Evolutionary conservation across 352 stramenopile genomes (phyloP).

Genomic region (Pythium vanterpoolii): DNA sequence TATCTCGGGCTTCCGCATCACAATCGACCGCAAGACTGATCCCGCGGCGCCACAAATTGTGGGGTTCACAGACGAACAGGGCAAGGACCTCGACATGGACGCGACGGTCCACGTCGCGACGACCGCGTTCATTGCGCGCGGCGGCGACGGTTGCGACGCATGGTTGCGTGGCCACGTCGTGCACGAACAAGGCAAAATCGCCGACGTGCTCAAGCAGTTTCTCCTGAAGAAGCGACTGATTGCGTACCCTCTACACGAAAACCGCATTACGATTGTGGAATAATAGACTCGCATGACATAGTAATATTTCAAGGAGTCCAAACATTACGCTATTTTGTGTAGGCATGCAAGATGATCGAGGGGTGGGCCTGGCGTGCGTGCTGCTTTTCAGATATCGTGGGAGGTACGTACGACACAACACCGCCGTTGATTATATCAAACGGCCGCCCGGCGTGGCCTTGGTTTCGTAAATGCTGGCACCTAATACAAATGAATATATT

Average conservation of each 20-base stretch:
- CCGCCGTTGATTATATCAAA: conserved; percentile 71
- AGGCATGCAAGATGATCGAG: conserved; percentile 62
- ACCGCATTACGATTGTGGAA: conserved; percentile 63
- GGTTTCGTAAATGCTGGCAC: conserved; percentile 66
- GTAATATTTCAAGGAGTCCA: no score
- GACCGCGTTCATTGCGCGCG: conserved; percentile 74
- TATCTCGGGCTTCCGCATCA: conserved; percentile 60
- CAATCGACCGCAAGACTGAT: conserved; percentile 26
- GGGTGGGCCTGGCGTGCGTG: conserved; percentile 62
- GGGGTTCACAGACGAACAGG: conserved; percentile 42
- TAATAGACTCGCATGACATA: conserved; percentile 15
- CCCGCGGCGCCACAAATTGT: conserved; percentile 26
- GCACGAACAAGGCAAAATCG: conserved; percentile 43
- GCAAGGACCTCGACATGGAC: conserved; percentile 50
- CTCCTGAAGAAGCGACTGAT: conserved; percentile 51
- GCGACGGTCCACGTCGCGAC: conserved; percentile 62
- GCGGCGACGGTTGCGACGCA: conserved; percentile 70
- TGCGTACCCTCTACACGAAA: conserved; percentile 52
- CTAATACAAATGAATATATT: no score
- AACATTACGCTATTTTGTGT: conserved; percentile 60
- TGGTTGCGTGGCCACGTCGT: conserved; percentile 66
- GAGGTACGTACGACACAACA: conserved; percentile 44
- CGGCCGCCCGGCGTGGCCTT: conserved; percentile 52
- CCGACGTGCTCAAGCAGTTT: conserved; percentile 46
- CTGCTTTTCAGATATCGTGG: conserved; percentile 65